These are phyloP conservation scores for Diutina mesorugosa DNA, from an alignment of 1,139 yeast genomes.

Conservation along the genomic window DNA sequence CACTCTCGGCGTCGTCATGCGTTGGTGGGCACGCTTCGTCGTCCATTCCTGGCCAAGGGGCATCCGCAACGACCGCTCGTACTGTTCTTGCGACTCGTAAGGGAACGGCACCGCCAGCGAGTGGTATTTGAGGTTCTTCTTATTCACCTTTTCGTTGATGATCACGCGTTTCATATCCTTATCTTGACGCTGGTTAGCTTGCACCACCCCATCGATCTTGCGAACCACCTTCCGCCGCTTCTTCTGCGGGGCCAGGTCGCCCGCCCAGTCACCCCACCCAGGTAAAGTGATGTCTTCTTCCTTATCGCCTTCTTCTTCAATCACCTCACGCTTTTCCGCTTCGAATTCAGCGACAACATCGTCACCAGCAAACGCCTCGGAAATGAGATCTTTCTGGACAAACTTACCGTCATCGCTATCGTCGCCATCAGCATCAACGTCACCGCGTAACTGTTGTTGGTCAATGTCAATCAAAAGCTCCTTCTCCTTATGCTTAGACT, in stretches of 20 bases:
- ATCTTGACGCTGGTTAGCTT: conserved; percentile 64
- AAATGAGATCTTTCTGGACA: conserved; percentile 69
- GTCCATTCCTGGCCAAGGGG: conserved; percentile 99
- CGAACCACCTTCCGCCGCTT: conserved; percentile 54
- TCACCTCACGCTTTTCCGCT: conserved; percentile 56
- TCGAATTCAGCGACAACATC: conserved; percentile 74
- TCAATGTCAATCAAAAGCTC: conserved; percentile 35
- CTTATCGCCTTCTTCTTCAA: conserved; percentile 74
- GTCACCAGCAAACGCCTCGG: conserved; percentile 95
- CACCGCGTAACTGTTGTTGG: conserved; percentile 17
- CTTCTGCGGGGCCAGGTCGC: conserved; percentile 35
- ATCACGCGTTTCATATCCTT: conserved; percentile 68
- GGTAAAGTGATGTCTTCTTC: conserved; percentile 80
- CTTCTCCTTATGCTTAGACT: conserved; percentile 27
- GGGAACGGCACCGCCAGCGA: conserved; percentile 89
- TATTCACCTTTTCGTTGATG: conserved; percentile 76
- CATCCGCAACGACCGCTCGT: conserved; percentile 85
- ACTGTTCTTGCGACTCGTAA: conserved; percentile 84
- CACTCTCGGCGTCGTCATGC: conserved; percentile 78
- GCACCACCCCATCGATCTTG: conserved; percentile 61
- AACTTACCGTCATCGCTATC: conserved; percentile 33
- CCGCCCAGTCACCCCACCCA: conserved; percentile 92
- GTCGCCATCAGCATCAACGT: conserved; percentile 17
- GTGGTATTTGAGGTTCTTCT: conserved; percentile 74
- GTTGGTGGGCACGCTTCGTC: conserved; percentile 75